A percentile compares a stretch with the other conserved stretches of the same genome.
These are phyloP conservation scores for Acacia concinna DNA, from an alignment of 331 rosid genomes.

Conservation along the genomic window DNA sequence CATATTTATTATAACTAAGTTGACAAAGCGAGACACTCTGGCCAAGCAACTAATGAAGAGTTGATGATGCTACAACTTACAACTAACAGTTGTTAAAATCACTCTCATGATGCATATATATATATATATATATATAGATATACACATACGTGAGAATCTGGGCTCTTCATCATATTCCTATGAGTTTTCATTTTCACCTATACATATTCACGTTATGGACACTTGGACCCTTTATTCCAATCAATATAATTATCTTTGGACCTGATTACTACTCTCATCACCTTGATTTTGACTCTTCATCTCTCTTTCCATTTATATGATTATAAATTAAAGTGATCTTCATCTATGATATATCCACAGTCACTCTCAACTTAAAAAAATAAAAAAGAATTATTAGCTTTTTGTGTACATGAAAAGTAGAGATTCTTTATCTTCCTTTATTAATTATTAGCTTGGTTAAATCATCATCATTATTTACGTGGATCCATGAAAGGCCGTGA, in stretches of 20 bases:
- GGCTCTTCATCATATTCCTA: not conserved
- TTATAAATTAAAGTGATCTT: slow-evolving; percentile 2
- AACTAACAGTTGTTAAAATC: not conserved
- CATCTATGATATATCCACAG: slow-evolving; percentile 8
- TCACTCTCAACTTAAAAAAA: not conserved
- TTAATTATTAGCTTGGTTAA: slow-evolving; percentile 25
- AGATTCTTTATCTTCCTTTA: slow-evolving; percentile 29
- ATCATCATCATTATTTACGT: not conserved
- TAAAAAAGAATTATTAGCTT: not conserved
- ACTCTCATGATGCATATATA: too few relatives aligned
- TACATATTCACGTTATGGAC: not conserved
- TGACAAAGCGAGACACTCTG: slow-evolving; percentile 38
- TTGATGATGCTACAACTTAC: slow-evolving; percentile 24
- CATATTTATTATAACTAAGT: slow-evolving; percentile 33
- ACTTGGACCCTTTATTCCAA: not conserved
- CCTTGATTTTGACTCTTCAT: slow-evolving; percentile 38
- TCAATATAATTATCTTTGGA: not conserved
- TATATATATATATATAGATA: too few relatives aligned
- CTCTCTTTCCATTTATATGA: not conserved
- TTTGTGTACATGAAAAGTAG: slow-evolving; percentile 24
- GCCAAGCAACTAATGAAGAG: slow-evolving; percentile 41
- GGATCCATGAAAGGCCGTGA: not conserved
- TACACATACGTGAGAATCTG: not conserved
- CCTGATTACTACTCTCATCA: slow-evolving; percentile 20
- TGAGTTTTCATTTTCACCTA: slow-evolving; percentile 2